phyloP scores from a whole-genome alignment of 495 filamentous ascomycete genomes.

The Hypoxylon subgilvum region DNA sequence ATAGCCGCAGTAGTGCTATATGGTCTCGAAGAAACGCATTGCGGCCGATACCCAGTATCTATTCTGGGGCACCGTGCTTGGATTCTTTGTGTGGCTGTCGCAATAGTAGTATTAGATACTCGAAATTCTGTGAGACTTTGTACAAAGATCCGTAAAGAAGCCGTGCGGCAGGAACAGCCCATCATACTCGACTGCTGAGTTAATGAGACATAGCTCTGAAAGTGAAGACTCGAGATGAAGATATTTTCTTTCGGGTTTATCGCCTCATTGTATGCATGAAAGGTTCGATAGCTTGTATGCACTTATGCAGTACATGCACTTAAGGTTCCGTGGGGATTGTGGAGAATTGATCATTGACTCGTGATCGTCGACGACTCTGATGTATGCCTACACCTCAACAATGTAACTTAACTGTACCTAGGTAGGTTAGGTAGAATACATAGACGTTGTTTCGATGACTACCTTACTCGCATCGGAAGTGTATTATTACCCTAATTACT shows the following conservation, averaged over 20 bases:
- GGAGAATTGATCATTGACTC: too few species aligned
- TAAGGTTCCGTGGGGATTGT: too few species aligned
- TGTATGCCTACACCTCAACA: too few species aligned
- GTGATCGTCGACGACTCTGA: too few species aligned
- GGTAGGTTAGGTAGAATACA: too few species aligned
- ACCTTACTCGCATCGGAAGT: too few species aligned
- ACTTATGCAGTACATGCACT: background rate
- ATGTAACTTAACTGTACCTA: too few species aligned
- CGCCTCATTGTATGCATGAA: background rate
- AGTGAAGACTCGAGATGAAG: background rate
- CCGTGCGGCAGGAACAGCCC: slow-evolving; percentile 56
- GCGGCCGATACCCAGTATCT: background rate
- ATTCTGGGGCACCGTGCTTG: slow-evolving; percentile 14
- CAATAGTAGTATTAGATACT: slow-evolving; percentile 25
- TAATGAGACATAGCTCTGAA: background rate
- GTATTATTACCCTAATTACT: too few species aligned
- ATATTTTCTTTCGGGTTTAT: slow-evolving; percentile 5
- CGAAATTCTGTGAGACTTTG: slow-evolving; percentile 54
- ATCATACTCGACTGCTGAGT: slow-evolving; percentile 42
- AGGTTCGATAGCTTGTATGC: too few species aligned
- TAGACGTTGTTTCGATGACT: too few species aligned
- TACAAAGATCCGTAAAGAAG: slow-evolving; percentile 56
- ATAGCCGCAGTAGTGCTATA: slow-evolving; percentile 18
- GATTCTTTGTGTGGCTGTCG: slow-evolving; percentile 6
- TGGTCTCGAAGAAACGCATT: slow-evolving; percentile 1